Base-by-base conservation (phyloP, 108 stramenopile species). In the Craspedostauros australis region DNA sequence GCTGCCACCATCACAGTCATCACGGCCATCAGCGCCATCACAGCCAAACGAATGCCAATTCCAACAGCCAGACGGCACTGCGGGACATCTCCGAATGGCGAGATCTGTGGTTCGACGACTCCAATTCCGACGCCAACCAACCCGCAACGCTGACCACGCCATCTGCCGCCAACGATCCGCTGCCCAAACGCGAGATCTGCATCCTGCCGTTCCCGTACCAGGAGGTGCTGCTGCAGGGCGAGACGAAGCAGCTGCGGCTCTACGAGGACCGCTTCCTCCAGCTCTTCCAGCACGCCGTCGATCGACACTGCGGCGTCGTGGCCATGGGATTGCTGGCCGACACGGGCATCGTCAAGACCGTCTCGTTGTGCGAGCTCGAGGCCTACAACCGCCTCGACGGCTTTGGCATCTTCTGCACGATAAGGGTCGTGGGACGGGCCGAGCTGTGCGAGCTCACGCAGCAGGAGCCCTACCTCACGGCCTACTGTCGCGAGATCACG, bases 351-450 rank as follows among this genome's bases (percentile, higher is more conserved):
- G 67, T 90, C 31, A 77, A 84, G 22, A 70, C 76, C 0, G 50
- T 90, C 48, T 84, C 88, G 11, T 26, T 90, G 7, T 90, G 83
- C 49, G 84, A 90, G 57, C 69, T 90, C 25, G 88, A 90, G 62
- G 75, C 79, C 5, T 90, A 66, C 54, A 78, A 40, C 58, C 71
- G 38, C 26, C 74, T 82, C 80, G 84, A 58, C 58, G 77, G 82
- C 32, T 73, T 74, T 54, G 77, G 76, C 14, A 90, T 90, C 19
- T 84, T 90, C 51, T 82, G 68, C 0, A 82, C 88, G 11, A 79
- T 90, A 43, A 53, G 82, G 3, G 77, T 64, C 2, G 82, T 86
- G 15, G 81, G 82, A 30, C 46, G 84, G 23, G 84, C 69, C 4
- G 63, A 68, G 54, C 57, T 90, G 25, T 36, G 66, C 12, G 75